Evolutionary conservation across 2,329 filamentous ascomycete species (phyloP).

Genomic region (Fusarium sp.): DNA sequence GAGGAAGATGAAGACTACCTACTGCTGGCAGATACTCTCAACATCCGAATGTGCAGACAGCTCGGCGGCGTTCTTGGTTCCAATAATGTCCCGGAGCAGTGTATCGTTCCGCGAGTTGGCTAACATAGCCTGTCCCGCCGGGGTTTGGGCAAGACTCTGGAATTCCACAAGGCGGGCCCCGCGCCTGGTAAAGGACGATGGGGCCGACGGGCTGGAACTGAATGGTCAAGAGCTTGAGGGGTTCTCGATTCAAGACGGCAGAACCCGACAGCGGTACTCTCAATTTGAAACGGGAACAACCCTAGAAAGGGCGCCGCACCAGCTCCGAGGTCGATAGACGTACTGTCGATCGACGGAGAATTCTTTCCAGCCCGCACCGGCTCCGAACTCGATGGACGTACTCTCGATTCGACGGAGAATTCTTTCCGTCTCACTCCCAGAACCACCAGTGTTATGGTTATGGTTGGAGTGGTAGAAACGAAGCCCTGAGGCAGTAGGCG

Average conservation of each 20-base stretch:
- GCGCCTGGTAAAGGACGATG: too few species aligned
- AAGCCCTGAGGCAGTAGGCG: background rate
- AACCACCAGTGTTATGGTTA: too few species aligned
- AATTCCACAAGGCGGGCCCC: background rate
- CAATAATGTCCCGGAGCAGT: background rate
- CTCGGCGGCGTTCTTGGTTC: background rate
- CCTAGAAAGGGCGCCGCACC: too few species aligned
- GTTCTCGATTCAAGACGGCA: background rate
- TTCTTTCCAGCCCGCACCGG: too few species aligned
- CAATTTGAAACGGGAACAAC: too few species aligned
- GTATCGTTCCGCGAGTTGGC: background rate
- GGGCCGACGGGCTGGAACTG: too few species aligned
- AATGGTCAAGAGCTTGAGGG: too few species aligned
- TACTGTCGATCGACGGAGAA: too few species aligned
- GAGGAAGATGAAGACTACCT: conserved; percentile 31
- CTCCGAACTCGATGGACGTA: too few species aligned
- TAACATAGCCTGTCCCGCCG: background rate
- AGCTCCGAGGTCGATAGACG: too few species aligned
- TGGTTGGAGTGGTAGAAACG: too few species aligned
- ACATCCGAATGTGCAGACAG: background rate
- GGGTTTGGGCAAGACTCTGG: background rate
- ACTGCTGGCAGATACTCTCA: background rate
- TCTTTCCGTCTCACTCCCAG: background rate
- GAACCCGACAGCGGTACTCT: background rate
- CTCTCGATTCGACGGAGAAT: background rate